These are phyloP conservation scores for Wickerhamomyces pijperi DNA, from an alignment of 805 yeast genomes.

Conservation along the genomic window DNA sequence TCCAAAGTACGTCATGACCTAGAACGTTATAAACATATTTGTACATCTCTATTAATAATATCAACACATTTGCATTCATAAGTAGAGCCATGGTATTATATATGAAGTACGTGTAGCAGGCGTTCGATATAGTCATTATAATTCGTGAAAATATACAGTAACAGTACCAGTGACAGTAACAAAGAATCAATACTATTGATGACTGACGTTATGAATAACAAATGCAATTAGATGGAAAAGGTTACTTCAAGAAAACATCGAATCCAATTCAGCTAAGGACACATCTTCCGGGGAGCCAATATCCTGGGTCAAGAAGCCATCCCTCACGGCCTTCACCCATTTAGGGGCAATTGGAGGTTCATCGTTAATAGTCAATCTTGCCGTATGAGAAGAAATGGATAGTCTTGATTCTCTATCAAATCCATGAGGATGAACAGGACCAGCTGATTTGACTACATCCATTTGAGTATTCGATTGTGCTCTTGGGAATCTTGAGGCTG, in stretches of 20 bases:
- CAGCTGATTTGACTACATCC: slow-evolving; percentile 31
- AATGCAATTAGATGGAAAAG: not conserved
- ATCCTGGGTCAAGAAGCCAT: slow-evolving; percentile 70
- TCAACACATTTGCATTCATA: too few species aligned
- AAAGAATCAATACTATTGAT: not conserved
- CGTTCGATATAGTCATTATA: too few species aligned
- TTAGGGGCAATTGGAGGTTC: slow-evolving; percentile 32
- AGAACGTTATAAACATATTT: too few species aligned
- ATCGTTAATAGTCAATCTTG: slow-evolving; percentile 12
- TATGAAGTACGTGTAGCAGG: too few species aligned
- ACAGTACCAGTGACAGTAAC: not conserved
- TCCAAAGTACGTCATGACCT: slow-evolving; percentile 87
- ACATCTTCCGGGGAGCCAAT: slow-evolving; percentile 72
- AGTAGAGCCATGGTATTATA: too few species aligned
- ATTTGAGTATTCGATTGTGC: slow-evolving; percentile 47
- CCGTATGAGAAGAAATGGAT: slow-evolving; percentile 2
- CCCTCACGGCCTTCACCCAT: slow-evolving; percentile 66
- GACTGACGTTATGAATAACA: not conserved
- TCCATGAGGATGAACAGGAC: slow-evolving; percentile 22
- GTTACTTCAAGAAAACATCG: slow-evolving; percentile 24
- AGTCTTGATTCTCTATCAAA: slow-evolving; percentile 7
- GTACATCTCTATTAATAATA: not conserved
- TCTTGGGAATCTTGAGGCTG: slow-evolving; percentile 69
- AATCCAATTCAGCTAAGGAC: slow-evolving; percentile 58
- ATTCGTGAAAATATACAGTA: not conserved